Conservation (phyloP, 106 monocot species). For the Allium cepa region DNA sequence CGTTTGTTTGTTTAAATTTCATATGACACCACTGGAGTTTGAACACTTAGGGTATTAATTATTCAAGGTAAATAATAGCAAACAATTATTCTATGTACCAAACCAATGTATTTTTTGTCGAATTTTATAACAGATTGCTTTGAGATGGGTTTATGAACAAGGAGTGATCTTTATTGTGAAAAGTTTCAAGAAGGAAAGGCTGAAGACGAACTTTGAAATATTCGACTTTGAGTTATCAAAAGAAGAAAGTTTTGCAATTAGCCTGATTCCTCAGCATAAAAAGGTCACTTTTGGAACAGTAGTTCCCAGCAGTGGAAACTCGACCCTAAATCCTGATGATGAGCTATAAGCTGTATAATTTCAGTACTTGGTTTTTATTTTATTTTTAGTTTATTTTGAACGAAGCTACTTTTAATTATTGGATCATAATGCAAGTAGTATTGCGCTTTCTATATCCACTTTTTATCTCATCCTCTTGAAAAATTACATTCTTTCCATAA, state of each 20-base stretch:
- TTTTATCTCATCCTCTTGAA: no score
- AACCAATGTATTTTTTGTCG: no score
- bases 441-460: no score
- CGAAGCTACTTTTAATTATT: no score
- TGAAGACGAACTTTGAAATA: conserved; percentile 8
- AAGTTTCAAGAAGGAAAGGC: conserved; percentile 41
- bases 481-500: no score
- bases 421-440: no score
- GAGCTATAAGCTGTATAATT: no score
- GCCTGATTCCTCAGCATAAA: background rate
- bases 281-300: background rate
- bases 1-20: background rate
- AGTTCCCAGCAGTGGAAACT: background rate
- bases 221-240: background rate
- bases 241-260: background rate
- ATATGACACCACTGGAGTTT: background rate
- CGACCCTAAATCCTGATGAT: no score
- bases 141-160: conserved; percentile 41
- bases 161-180: conserved; percentile 36
- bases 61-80: no score
- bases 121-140: conserved; percentile 4
- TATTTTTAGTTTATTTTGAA: no score
- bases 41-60: background rate
- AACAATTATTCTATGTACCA: no score
- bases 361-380: no score